Conservation (phyloP, 73 alveolate genomes). For the Stentor roeselii region DNA sequence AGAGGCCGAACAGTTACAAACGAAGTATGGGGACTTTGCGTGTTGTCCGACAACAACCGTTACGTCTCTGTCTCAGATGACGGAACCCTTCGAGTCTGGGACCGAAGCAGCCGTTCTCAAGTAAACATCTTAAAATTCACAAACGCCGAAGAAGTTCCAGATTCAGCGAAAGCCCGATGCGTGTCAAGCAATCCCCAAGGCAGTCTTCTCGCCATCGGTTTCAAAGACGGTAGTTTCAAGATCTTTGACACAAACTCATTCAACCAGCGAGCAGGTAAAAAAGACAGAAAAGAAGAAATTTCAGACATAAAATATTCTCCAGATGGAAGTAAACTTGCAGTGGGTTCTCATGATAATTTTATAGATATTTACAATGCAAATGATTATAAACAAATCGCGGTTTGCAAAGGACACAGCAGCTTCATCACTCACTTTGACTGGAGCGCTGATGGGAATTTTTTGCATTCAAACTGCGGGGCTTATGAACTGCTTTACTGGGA, state of each 20-base stretch:
- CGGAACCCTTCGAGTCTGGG: slow-evolving; percentile 78
- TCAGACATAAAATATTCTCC: slow-evolving; percentile 95
- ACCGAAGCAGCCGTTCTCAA: slow-evolving; percentile 35
- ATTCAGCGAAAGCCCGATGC: slow-evolving; percentile 66
- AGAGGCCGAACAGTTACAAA: slow-evolving; percentile 54
- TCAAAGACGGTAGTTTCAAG: slow-evolving; percentile 91
- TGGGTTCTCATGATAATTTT: slow-evolving; percentile 87
- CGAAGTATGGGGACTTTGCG: slow-evolving; percentile 84
- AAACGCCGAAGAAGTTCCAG: slow-evolving; percentile 55
- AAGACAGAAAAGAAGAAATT: slow-evolving; percentile 61
- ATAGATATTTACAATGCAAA: slow-evolving; percentile 72
- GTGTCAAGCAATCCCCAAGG: slow-evolving; percentile 86
- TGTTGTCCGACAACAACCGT: slow-evolving; percentile 45
- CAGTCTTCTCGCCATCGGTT: slow-evolving; percentile 85
- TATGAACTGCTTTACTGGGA: slow-evolving; percentile 92
- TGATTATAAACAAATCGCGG: slow-evolving; percentile 38
- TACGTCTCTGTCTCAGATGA: slow-evolving; percentile 72
- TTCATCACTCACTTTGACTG: slow-evolving; percentile 90
- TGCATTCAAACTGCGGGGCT: slow-evolving; percentile 90
- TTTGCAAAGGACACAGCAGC: slow-evolving; percentile 74
- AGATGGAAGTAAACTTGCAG: slow-evolving; percentile 83
- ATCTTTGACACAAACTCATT: slow-evolving; percentile 73
- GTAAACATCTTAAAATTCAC: slow-evolving; percentile 39
- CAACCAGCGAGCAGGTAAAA: slow-evolving; percentile 53
- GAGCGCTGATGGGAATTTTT: slow-evolving; percentile 65